Evolutionary conservation across 2,329 filamentous ascomycete species (phyloP).

Genomic region (Cladosporium oxysporum): DNA sequence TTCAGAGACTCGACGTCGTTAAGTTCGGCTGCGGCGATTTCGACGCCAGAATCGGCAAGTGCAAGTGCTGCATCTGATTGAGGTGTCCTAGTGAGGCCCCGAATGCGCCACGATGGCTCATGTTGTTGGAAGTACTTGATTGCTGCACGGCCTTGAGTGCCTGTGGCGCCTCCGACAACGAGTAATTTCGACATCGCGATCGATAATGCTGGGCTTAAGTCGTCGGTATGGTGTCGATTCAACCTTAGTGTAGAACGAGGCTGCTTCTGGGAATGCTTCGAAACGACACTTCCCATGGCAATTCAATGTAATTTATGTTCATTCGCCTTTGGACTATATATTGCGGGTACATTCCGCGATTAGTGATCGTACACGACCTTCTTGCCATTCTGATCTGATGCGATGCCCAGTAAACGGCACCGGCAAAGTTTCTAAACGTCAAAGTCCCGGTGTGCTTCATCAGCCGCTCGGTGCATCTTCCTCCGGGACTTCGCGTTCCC

Average conservation of each 20-base stretch:
- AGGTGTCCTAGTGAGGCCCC: slow-evolving; percentile 48
- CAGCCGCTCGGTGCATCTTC: neutral
- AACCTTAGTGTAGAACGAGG: neutral
- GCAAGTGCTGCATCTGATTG: slow-evolving; percentile 38
- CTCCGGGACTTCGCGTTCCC: neutral
- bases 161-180: slow-evolving; percentile 28
- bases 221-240: neutral
- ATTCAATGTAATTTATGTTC: neutral
- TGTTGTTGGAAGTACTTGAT: slow-evolving; percentile 24
- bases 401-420: neutral
- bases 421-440: neutral
- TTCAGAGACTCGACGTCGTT: slow-evolving; percentile 37
- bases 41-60: slow-evolving; percentile 37
- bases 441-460: neutral
- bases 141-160: slow-evolving; percentile 19
- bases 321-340: neutral
- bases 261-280: neutral
- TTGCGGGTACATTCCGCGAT: neutral
- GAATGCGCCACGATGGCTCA: slow-evolving; percentile 26
- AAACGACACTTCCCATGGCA: neutral
- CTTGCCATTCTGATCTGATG: neutral
- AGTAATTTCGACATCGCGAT: slow-evolving; percentile 22
- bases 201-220: neutral
- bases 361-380: neutral
- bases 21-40: slow-evolving; percentile 41